Percentiles rank a stretch among this genome's conserved stretches.
Evolutionary conservation across 805 yeast genomes (phyloP).

Genomic region (Metschnikowia orientalis): DNA sequence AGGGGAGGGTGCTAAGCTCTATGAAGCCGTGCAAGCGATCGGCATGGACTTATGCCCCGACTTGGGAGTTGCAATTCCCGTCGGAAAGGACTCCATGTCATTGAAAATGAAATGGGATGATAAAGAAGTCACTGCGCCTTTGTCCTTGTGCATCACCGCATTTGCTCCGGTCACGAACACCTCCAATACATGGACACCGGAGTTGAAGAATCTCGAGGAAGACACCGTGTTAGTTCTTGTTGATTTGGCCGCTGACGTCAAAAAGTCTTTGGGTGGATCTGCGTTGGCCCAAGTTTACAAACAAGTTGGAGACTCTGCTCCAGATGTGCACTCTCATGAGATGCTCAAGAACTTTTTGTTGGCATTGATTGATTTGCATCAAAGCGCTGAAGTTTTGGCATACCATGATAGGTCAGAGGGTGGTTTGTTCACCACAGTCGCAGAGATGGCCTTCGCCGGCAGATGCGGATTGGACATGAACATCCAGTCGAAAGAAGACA

Average conservation of each 20-base stretch:
- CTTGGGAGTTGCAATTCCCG: conserved; percentile 89
- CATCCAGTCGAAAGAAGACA: conserved; percentile 38
- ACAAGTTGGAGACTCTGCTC: conserved; percentile 78
- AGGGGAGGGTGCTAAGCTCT: conserved; percentile 92
- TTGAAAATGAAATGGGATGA: conserved; percentile 98
- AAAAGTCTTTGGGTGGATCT: conserved; percentile 80
- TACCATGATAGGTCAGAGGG: conserved; percentile 98
- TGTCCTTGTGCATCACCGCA: conserved; percentile 86
- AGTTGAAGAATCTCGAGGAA: conserved; percentile 47
- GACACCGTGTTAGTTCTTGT: conserved; percentile 70
- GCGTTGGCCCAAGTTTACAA: conserved; percentile 91
- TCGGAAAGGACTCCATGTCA: conserved; percentile 98
- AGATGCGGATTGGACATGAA: conserved; percentile 73
- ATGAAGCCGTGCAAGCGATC: conserved; percentile 95
- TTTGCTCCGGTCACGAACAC: conserved; percentile 85
- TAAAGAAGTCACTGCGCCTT: conserved; percentile 92
- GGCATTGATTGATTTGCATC: conserved; percentile 69
- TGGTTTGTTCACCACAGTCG: conserved; percentile 78
- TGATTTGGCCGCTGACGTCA: conserved; percentile 59
- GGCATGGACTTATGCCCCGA: conserved; percentile 93
- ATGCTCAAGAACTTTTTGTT: conserved; percentile 66
- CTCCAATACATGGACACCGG: conserved; percentile 93
- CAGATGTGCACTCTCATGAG: conserved; percentile 70
- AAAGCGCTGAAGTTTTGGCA: conserved; percentile 61
- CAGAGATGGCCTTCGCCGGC: conserved; percentile 97